Conservation (phyloP, 441 rosid species). For the Gossypium laxum region DNA sequence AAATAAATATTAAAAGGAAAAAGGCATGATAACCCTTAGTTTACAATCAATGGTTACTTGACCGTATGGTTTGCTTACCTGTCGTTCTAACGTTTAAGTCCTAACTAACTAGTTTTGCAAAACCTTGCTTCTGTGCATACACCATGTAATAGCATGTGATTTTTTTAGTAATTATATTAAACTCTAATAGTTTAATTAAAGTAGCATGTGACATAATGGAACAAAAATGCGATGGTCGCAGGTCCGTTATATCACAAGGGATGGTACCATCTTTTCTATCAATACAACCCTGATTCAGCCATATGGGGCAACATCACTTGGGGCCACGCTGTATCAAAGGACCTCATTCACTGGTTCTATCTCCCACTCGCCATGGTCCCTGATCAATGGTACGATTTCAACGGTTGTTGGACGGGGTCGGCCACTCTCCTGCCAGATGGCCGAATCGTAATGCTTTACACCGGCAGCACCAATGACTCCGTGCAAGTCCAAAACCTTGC, state of each 20-base stretch:
- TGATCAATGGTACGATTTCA: constrained; percentile 51
- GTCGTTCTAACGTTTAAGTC: neutral
- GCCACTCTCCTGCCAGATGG: constrained; percentile 67
- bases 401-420: constrained; percentile 79
- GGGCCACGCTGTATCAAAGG: constrained; percentile 73
- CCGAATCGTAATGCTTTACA: constrained; percentile 53
- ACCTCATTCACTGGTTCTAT: constrained; percentile 71
- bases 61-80: neutral
- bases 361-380: constrained; percentile 66
- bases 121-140: neutral
- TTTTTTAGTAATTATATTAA: neutral
- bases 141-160: neutral
- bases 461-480: constrained; percentile 44
- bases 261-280: constrained; percentile 83
- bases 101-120: neutral
- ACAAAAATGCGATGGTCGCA: constrained; percentile 9
- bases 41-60: too few species aligned
- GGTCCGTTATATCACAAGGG: constrained; percentile 69
- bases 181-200: neutral
- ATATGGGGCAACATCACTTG: constrained; percentile 75
- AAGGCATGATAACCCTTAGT: too few species aligned
- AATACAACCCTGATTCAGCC: constrained; percentile 67
- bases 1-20: too few species aligned
- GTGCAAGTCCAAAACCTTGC: constrained; percentile 75
- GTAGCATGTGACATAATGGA: neutral